phyloP scores from a whole-genome alignment of 2,329 filamentous ascomycete species.

The Coniochaeta sp. region DNA sequence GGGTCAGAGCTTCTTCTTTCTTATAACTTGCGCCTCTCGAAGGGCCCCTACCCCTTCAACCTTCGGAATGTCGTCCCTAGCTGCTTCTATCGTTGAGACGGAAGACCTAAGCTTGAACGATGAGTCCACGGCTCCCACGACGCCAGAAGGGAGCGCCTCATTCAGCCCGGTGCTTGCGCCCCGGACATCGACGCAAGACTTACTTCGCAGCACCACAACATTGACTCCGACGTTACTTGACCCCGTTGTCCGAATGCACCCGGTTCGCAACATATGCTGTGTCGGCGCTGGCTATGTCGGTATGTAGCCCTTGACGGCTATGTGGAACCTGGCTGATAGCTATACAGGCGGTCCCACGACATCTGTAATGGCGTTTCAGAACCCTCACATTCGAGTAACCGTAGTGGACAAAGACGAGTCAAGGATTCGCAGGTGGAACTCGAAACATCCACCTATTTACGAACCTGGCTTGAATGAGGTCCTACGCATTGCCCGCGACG shows the following conservation, averaged over 20 bases:
- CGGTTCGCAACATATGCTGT: constrained; percentile 58
- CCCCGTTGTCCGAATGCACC: constrained; percentile 3
- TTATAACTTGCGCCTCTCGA: background rate
- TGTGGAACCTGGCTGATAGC: background rate
- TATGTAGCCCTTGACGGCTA: constrained; percentile 30
- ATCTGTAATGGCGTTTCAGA: constrained; percentile 66
- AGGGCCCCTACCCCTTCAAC: background rate
- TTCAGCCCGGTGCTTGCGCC: constrained; percentile 32
- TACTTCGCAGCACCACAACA: constrained; percentile 8
- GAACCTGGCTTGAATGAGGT: constrained; percentile 65
- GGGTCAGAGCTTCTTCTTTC: background rate
- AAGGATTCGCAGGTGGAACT: constrained; percentile 68
- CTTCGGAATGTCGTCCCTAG: background rate
- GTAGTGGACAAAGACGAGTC: constrained; percentile 64
- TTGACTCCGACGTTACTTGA: constrained; percentile 9
- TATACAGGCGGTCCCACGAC: constrained; percentile 59
- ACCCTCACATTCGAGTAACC: constrained; percentile 61
- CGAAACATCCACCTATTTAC: constrained; percentile 64
- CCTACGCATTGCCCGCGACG: constrained; percentile 56
- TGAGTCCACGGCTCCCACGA: constrained; percentile 35
- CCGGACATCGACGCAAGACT: constrained; percentile 9
- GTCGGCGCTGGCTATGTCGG: constrained; percentile 71
- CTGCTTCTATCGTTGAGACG: constrained; percentile 7
- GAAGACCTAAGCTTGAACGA: constrained; percentile 22
- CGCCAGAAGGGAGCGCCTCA: constrained; percentile 32